Conservation (phyloP, 495 filamentous ascomycete species). For the Neurospora tetraspora region DNA sequence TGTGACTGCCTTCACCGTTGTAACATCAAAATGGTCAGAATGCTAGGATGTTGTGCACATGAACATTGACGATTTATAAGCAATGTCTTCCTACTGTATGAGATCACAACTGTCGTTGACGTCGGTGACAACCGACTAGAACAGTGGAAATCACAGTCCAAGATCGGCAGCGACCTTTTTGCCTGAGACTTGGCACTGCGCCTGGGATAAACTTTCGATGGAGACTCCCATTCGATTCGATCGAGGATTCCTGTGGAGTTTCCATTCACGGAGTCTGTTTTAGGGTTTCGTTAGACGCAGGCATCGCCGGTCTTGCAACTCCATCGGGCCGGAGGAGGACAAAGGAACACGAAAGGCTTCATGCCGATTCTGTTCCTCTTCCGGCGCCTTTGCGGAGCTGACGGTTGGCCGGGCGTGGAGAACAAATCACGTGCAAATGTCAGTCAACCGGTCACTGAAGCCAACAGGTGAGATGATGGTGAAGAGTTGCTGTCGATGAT, state of each 20-base stretch:
- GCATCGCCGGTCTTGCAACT: too few relatives aligned
- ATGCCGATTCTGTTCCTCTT: background rate
- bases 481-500: background rate
- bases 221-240: background rate
- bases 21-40: background rate
- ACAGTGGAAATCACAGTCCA: background rate
- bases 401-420: background rate
- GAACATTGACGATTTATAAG: background rate
- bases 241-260: background rate
- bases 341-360: background rate
- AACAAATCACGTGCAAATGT: background rate
- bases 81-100: background rate
- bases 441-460: background rate
- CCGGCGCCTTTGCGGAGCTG: background rate
- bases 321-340: background rate
- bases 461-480: background rate
- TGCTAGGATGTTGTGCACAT: background rate
- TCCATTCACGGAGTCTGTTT: too few relatives aligned
- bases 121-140: background rate
- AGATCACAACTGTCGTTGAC: background rate
- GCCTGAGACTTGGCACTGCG: background rate
- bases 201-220: background rate
- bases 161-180: background rate
- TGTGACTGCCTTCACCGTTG: background rate
- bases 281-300: too few relatives aligned